These are phyloP conservation scores for Adansonia madagascariensis DNA, from an alignment of 441 rosid genomes.

Conservation along the genomic window DNA sequence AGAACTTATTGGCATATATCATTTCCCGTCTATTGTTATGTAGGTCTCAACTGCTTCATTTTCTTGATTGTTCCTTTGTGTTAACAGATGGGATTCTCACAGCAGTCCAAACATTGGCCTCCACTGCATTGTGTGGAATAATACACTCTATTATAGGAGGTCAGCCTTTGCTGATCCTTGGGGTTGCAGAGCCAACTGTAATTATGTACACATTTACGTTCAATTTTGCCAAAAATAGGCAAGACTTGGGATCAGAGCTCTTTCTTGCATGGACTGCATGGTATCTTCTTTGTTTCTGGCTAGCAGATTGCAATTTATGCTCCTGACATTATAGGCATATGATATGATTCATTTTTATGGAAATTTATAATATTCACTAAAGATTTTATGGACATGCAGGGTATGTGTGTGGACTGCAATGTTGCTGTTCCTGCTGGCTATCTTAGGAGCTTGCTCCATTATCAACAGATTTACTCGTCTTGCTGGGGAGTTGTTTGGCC, in stretches of 20 bases:
- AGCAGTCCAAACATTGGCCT: slow-evolving; percentile 67
- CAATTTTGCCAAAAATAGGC: slow-evolving; percentile 63
- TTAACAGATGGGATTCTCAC: slow-evolving; percentile 63
- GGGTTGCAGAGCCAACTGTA: slow-evolving; percentile 84
- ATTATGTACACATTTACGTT: slow-evolving; percentile 77
- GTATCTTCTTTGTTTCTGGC: slow-evolving; percentile 36
- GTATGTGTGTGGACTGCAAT: slow-evolving; percentile 78
- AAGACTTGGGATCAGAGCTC: slow-evolving; percentile 60
- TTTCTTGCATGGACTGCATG: slow-evolving; percentile 80
- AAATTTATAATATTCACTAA: slow-evolving; percentile 15
- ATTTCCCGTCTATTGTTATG: background rate
- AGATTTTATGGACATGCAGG: slow-evolving; percentile 38
- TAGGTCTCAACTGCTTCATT: background rate
- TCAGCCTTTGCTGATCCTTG: slow-evolving; percentile 71
- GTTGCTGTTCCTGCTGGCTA: slow-evolving; percentile 63
- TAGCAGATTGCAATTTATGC: slow-evolving; percentile 23
- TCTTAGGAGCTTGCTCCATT: slow-evolving; percentile 68
- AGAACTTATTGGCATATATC: background rate
- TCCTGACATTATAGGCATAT: background rate
- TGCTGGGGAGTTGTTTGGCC: slow-evolving; percentile 74
- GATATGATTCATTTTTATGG: background rate
- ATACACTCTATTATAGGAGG: slow-evolving; percentile 71
- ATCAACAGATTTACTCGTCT: slow-evolving; percentile 73
- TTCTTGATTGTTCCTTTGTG: slow-evolving; percentile 11
- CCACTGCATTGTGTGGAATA: slow-evolving; percentile 71